phyloP scores from a whole-genome alignment of 2,329 filamentous ascomycete species.

The Penicillium griseofulvum region DNA sequence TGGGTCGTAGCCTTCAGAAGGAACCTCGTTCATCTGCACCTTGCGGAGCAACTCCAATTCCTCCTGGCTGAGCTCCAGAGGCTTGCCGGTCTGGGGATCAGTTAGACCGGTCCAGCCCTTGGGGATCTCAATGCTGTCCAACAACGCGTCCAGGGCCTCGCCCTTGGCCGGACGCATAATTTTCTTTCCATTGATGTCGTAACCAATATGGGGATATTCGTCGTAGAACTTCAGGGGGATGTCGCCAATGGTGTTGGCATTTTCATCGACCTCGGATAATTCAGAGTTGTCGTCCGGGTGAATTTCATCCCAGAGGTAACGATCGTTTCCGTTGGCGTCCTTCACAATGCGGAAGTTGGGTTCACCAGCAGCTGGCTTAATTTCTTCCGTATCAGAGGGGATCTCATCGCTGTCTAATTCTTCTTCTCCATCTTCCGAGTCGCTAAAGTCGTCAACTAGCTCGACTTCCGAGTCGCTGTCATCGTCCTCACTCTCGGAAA shows the following conservation, averaged over 20 bases:
- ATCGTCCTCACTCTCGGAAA: constrained; percentile 38
- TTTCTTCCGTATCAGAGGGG: constrained; percentile 46
- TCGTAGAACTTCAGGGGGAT: constrained; percentile 96
- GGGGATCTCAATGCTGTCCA: constrained; percentile 95
- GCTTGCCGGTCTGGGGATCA: constrained; percentile 90
- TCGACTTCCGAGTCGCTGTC: constrained; percentile 51
- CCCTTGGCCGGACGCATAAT: constrained; percentile 95
- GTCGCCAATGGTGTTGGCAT: constrained; percentile 88
- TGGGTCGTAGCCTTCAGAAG: constrained; percentile 84
- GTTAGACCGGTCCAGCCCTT: constrained; percentile 97
- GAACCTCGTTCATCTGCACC: constrained; percentile 83
- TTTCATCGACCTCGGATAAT: constrained; percentile 77
- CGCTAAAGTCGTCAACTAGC: constrained; percentile 55
- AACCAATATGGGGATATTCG: constrained; percentile 95
- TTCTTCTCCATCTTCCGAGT: constrained; percentile 50
- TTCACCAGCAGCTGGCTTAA: constrained; percentile 32
- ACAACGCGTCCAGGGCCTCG: constrained; percentile 84
- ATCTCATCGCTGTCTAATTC: constrained; percentile 52
- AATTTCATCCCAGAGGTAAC: constrained; percentile 92
- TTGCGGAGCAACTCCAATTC: constrained; percentile 86
- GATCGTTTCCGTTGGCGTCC: constrained; percentile 85
- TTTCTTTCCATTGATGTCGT: constrained; percentile 97
- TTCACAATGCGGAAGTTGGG: constrained; percentile 62
- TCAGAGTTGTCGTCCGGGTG: constrained; percentile 95
- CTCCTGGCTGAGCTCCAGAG: constrained; percentile 79